Percentiles rank a stretch among this genome's conserved stretches.
Conservation (phyloP, 2,329 filamentous ascomycete genomes). For the Exophiala spinifera region DNA sequence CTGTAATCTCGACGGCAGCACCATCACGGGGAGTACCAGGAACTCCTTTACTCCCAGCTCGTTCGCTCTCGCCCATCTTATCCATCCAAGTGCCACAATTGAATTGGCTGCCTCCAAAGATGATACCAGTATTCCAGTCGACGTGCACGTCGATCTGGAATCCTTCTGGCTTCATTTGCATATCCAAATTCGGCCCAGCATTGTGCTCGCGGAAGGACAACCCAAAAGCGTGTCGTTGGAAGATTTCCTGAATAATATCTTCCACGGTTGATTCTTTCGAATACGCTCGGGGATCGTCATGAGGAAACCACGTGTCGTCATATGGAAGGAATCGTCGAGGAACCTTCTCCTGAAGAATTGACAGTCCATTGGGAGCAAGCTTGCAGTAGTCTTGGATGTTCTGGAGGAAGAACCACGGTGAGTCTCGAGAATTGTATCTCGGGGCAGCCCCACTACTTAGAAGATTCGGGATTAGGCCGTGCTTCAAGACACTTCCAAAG, state of each 20-base stretch:
- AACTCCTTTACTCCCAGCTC: constrained; percentile 85
- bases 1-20: constrained; percentile 91
- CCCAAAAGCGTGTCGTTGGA: constrained; percentile 86
- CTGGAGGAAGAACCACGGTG: constrained; percentile 96
- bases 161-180: constrained; percentile 86
- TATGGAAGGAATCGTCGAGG: constrained; percentile 87
- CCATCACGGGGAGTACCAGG: constrained; percentile 97
- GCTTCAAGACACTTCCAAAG: constrained; percentile 94
- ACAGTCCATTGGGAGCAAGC: constrained; percentile 72
- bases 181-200: constrained; percentile 81
- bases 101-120: constrained; percentile 88
- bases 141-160: constrained; percentile 90
- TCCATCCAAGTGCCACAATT: constrained; percentile 99
- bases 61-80: constrained; percentile 98
- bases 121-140: constrained; percentile 85
- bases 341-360: constrained; percentile 72
- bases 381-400: constrained; percentile 89
- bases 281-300: constrained; percentile 79
- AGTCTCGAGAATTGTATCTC: constrained; percentile 93
- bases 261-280: constrained; percentile 77
- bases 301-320: constrained; percentile 89
- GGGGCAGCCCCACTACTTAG: constrained; percentile 80
- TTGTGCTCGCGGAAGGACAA: constrained; percentile 94
- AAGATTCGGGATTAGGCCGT: constrained; percentile 96
- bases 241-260: constrained; percentile 87